A percentile compares a stretch with the other conserved stretches of the same genome.
Conservation (phyloP, 2,329 filamentous ascomycete species). For the Neofusicoccum ribis region DNA sequence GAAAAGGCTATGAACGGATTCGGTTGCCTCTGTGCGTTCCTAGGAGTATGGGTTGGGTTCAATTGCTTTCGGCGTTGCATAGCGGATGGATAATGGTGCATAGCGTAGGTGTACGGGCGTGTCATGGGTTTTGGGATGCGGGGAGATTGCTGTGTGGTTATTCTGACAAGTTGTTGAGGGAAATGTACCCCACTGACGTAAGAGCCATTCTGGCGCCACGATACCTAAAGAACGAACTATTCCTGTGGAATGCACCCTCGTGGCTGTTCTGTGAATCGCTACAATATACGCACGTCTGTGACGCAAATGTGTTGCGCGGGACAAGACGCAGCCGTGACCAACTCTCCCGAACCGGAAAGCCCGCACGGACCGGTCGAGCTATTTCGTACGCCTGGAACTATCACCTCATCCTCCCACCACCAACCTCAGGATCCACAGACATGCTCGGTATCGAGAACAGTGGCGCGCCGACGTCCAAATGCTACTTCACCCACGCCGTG, state of each 20-base stretch:
- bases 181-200: background rate
- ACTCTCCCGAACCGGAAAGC: background rate
- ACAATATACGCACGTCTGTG: too few species aligned
- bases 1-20: slow-evolving; percentile 29
- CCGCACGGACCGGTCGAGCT: background rate
- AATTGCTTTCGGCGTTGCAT: background rate
- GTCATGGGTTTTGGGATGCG: background rate
- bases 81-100: background rate
- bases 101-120: slow-evolving; percentile 15
- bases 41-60: background rate
- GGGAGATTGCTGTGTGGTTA: background rate
- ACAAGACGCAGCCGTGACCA: too few species aligned
- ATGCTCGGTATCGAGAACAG: slow-evolving; percentile 40
- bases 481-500: slow-evolving; percentile 69
- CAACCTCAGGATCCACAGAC: background rate
- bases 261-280: too few species aligned
- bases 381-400: background rate
- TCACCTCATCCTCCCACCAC: background rate
- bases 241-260: background rate
- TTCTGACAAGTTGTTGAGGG: background rate
- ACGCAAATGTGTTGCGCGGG: background rate
- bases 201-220: background rate
- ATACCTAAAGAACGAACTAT: background rate
- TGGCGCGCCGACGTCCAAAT: slow-evolving; percentile 57
- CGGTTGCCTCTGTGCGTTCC: background rate